Percentiles rank a stretch among this genome's conserved stretches.
phyloP scores from a whole-genome alignment of 306 rosid species.

The Quercus cerris region DNA sequence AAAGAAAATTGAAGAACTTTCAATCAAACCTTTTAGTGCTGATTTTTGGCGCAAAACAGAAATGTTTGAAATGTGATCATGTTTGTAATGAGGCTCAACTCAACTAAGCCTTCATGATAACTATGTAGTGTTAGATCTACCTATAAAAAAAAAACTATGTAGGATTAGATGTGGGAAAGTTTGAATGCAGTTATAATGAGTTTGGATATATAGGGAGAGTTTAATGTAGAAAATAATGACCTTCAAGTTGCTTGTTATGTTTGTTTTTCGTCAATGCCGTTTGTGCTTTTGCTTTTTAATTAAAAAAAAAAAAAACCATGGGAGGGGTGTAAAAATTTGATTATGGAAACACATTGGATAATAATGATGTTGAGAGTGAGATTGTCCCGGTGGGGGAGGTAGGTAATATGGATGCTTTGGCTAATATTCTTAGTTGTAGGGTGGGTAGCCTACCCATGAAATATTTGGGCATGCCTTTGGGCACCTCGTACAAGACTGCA shows the following conservation, averaged over 20 bases:
- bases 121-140: neutral
- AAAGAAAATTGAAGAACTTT: neutral
- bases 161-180: neutral
- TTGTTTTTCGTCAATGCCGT: neutral
- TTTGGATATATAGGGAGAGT: neutral
- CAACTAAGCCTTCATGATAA: neutral
- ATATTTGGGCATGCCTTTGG: too few species aligned
- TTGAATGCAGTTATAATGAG: neutral
- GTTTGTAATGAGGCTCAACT: neutral
- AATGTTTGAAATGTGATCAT: neutral
- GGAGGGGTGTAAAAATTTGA: neutral
- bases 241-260: neutral
- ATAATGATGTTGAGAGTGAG: neutral
- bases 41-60: too few species aligned
- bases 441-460: too few species aligned
- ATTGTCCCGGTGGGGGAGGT: too few species aligned
- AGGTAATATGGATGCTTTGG: too few species aligned
- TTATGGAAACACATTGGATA: neutral
- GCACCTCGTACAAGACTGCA: too few species aligned
- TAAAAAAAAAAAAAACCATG: neutral
- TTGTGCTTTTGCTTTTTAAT: neutral
- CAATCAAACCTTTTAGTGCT: too few species aligned
- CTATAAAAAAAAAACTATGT: neutral
- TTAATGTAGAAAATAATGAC: neutral
- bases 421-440: too few species aligned